A percentile compares a stretch with the other conserved stretches of the same genome.
Evolutionary conservation across 208 protist genomes (phyloP).

Genomic region (Trypanosoma platydactyli): DNA sequence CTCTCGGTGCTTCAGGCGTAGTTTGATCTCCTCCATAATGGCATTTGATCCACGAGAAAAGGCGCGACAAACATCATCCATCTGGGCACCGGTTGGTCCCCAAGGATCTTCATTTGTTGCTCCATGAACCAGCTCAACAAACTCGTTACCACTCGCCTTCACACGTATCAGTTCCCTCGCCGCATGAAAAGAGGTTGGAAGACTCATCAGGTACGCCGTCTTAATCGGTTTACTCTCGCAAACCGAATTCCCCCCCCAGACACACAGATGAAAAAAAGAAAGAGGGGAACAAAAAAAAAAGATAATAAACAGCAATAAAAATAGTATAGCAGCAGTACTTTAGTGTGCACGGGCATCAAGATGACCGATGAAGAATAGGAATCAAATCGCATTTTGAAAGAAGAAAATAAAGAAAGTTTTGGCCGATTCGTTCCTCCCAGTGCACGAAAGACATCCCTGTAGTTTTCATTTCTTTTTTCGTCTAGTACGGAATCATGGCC

Average conservation of each 20-base stretch:
- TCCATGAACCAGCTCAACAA: conserved; percentile 66
- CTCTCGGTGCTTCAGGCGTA: conserved; percentile 79
- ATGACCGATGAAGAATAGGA: neutral
- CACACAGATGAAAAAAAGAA: conserved; percentile 12
- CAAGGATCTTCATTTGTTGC: conserved; percentile 90
- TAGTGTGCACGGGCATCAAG: neutral
- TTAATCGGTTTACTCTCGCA: conserved; percentile 5
- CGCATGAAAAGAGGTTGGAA: conserved; percentile 29
- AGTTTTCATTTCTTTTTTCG: neutral
- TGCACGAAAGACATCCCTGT: neutral
- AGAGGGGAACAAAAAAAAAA: conserved; percentile 17
- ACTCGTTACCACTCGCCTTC: conserved; percentile 69
- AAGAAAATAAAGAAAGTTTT: conserved; percentile 1
- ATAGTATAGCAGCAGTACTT: neutral
- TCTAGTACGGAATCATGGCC: conserved; percentile 70
- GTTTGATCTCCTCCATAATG: conserved; percentile 83
- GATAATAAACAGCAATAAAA: conserved; percentile 4
- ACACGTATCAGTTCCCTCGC: conserved; percentile 85
- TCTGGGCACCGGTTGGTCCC: conserved; percentile 86
- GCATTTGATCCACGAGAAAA: conserved; percentile 59
- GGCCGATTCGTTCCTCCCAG: too few relatives aligned
- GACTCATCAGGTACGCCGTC: conserved; percentile 14
- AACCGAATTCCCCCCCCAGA: neutral
- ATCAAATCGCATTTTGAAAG: too few relatives aligned
- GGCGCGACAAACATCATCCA: conserved; percentile 77